These are phyloP conservation scores for Thelephora ganbajun DNA, from an alignment of 768 basidiomycete genomes.

Conservation along the genomic window DNA sequence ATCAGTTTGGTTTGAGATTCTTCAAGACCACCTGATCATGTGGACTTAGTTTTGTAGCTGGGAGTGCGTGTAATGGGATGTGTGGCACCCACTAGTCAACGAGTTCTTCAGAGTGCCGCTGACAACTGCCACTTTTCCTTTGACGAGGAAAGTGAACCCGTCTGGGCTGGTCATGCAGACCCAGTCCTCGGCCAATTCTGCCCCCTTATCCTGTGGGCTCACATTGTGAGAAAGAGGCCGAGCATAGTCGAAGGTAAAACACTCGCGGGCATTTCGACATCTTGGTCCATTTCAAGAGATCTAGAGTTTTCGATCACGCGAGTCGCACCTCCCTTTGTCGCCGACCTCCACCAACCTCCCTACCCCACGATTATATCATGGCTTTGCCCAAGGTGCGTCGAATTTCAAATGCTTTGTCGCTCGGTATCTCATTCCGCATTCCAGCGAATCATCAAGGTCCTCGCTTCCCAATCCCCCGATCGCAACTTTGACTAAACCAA, in stretches of 20 bases:
- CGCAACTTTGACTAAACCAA: conserved; percentile 7
- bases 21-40: conserved; percentile 47
- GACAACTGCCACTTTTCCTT: conserved; percentile 55
- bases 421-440: conserved; percentile 5
- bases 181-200: conserved; percentile 35
- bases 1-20: conserved; percentile 65
- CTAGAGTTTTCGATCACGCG: not conserved
- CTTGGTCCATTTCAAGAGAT: not conserved
- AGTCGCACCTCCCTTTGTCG: not conserved
- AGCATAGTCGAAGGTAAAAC: not conserved
- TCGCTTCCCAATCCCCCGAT: conserved; percentile 4
- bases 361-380: conserved; percentile 18
- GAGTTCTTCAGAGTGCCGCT: conserved; percentile 78
- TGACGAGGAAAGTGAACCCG: conserved; percentile 70
- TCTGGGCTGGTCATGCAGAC: conserved; percentile 65
- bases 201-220: not conserved
- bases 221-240: not conserved
- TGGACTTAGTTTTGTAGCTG: conserved; percentile 3
- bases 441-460: conserved; percentile 41
- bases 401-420: not conserved
- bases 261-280: conserved; percentile 2
- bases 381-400: conserved; percentile 39
- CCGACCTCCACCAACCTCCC: conserved; percentile 2
- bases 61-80: conserved; percentile 3
- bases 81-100: conserved; percentile 58